phyloP scores from a whole-genome alignment of 768 basidiomycete genomes.

The Lanmaoa rubissima region DNA sequence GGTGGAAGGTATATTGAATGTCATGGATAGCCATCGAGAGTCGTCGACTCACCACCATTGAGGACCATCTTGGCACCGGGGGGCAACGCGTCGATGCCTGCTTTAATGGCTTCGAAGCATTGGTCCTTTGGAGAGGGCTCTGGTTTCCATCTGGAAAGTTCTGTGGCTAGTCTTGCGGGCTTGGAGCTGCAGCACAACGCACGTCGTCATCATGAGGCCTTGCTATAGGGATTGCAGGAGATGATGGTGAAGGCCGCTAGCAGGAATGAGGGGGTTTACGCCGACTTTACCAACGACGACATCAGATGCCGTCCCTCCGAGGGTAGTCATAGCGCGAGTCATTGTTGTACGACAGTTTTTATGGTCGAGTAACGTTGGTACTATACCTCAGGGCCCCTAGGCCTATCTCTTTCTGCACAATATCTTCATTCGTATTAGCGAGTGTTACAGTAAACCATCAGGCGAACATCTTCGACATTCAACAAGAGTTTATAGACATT shows the following conservation, averaged over 20 bases:
- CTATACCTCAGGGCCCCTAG: too few relatives aligned
- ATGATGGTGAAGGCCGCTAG: background rate
- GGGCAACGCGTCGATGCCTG: constrained; percentile 43
- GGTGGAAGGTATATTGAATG: too few relatives aligned
- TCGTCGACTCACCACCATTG: constrained; percentile 42
- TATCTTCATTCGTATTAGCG: background rate
- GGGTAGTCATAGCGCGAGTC: constrained; percentile 32
- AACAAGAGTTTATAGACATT: background rate
- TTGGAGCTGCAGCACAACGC: background rate
- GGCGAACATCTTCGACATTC: background rate
- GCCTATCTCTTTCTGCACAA: background rate
- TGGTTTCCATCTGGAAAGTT: constrained; percentile 39
- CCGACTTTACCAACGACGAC: constrained; percentile 36
- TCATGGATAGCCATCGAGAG: background rate
- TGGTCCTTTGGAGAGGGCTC: constrained; percentile 51
- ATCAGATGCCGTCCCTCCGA: constrained; percentile 39
- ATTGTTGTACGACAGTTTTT: constrained; percentile 12
- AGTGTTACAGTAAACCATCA: background rate
- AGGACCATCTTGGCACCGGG: constrained; percentile 46
- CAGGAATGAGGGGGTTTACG: constrained; percentile 21
- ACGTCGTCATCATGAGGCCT: constrained; percentile 62
- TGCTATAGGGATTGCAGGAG: constrained; percentile 25
- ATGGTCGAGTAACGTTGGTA: too few relatives aligned
- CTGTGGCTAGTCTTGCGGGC: background rate
- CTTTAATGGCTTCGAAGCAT: constrained; percentile 62